Evolutionary conservation across 345 rosid genomes (phyloP).

Genomic region (Brassica juncea): DNA sequence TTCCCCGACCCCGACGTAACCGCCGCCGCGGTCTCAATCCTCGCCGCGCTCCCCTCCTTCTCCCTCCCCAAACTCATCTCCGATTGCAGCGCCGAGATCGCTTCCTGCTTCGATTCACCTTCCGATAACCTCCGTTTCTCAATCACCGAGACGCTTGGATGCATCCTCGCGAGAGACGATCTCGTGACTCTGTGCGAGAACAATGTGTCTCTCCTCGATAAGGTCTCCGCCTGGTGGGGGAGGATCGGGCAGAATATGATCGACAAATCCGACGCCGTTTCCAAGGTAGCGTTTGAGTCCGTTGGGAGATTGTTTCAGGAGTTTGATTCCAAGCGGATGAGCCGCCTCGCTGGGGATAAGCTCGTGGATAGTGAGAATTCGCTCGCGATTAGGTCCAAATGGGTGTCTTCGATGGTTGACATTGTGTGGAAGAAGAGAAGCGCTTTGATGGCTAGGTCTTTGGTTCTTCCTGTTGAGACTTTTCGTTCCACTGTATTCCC

Average conservation of each 20-base stretch:
- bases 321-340: constrained; percentile 90
- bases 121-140: constrained; percentile 79
- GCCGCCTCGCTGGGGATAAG: constrained; percentile 93
- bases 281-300: constrained; percentile 96
- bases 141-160: constrained; percentile 87
- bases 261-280: constrained; percentile 77
- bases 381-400: constrained; percentile 80
- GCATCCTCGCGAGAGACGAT: constrained; percentile 90
- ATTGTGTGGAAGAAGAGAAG: constrained; percentile 78
- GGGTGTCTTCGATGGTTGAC: constrained; percentile 90
- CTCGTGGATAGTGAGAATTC: constrained; percentile 94
- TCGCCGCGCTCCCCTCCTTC: constrained; percentile 85
- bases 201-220: constrained; percentile 75
- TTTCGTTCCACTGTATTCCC: constrained; percentile 88
- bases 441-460: constrained; percentile 80
- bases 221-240: constrained; percentile 88
- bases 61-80: constrained; percentile 76
- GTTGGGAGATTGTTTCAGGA: constrained; percentile 88
- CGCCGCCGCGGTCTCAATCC: constrained; percentile 85
- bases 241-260: constrained; percentile 84
- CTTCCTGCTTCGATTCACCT: constrained; percentile 72
- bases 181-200: constrained; percentile 84
- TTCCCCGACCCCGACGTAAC: constrained; percentile 96
- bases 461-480: constrained; percentile 84
- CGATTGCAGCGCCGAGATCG: constrained; percentile 70